Conservation (phyloP, 2,329 filamentous ascomycete genomes). For the Phialophora chinensis region DNA sequence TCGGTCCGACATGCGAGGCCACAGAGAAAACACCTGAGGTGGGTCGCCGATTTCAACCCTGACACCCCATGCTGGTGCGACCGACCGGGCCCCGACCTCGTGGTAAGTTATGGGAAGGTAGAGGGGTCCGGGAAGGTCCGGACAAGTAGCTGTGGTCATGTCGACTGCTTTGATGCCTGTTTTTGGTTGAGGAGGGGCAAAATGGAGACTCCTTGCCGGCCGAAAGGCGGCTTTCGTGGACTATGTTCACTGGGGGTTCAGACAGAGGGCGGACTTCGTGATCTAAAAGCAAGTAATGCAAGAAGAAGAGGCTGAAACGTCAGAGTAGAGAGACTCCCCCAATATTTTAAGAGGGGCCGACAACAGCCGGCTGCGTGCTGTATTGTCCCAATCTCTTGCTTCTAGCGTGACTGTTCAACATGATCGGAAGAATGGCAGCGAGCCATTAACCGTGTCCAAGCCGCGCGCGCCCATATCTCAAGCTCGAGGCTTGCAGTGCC, state of each 20-base stretch:
- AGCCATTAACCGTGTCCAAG: not conserved
- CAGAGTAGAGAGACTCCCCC: not conserved
- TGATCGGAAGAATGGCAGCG: not conserved
- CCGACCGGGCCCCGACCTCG: not conserved
- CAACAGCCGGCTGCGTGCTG: not conserved
- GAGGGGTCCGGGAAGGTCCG: not conserved
- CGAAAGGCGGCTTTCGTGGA: not conserved
- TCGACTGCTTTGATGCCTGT: not conserved
- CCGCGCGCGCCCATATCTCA: not conserved
- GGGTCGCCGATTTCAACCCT: constrained; percentile 9
- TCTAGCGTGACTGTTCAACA: not conserved
- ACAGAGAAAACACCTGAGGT: not conserved
- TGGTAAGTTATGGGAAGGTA: not conserved
- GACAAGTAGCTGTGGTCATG: not conserved
- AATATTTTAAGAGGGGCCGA: not conserved
- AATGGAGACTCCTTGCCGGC: not conserved
- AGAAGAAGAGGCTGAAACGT: not conserved
- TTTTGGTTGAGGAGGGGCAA: not conserved
- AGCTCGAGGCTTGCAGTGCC: not conserved
- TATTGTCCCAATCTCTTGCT: not conserved
- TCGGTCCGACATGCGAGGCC: not conserved
- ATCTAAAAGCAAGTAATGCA: not conserved
- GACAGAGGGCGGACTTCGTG: not conserved
- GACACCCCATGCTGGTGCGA: constrained; percentile 19
- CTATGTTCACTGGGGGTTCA: not conserved